Evolutionary conservation across 2,329 filamentous ascomycete genomes (phyloP).

Genomic region (Paecilomyces fulvus): DNA sequence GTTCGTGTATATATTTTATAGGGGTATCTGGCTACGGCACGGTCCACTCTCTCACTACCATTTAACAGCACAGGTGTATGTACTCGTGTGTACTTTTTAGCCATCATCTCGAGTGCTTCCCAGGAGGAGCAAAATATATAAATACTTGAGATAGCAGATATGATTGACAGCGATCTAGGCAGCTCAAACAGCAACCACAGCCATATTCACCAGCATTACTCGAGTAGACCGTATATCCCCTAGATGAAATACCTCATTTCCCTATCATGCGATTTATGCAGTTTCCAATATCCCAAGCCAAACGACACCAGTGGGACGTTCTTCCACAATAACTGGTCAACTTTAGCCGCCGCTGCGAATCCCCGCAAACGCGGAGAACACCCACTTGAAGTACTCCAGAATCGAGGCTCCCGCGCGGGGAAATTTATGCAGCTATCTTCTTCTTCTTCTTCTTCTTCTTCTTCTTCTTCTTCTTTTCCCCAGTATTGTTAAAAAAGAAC

Average conservation of each 20-base stretch:
- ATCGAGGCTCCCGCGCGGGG: neutral
- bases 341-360: neutral
- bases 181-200: no score
- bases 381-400: neutral
- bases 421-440: no score
- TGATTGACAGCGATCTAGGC: no score
- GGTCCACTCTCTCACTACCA: neutral
- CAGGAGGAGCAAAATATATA: neutral
- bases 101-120: neutral
- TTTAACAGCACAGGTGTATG: neutral
- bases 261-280: no score
- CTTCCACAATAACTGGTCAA: neutral
- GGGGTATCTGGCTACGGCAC: neutral
- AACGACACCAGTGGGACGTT: no score
- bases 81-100: neutral
- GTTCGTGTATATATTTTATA: neutral
- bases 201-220: no score
- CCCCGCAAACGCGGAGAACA: neutral
- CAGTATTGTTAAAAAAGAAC: neutral
- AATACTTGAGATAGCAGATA: no score
- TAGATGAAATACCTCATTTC: no score
- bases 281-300: no score
- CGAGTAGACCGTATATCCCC: no score
- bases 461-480: neutral
- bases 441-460: neutral